Evolutionary conservation across 2,329 filamentous ascomycete genomes (phyloP), one percentile per base, ranked within the genome.

Genomic region (Trichoderma atroviride): DNA sequence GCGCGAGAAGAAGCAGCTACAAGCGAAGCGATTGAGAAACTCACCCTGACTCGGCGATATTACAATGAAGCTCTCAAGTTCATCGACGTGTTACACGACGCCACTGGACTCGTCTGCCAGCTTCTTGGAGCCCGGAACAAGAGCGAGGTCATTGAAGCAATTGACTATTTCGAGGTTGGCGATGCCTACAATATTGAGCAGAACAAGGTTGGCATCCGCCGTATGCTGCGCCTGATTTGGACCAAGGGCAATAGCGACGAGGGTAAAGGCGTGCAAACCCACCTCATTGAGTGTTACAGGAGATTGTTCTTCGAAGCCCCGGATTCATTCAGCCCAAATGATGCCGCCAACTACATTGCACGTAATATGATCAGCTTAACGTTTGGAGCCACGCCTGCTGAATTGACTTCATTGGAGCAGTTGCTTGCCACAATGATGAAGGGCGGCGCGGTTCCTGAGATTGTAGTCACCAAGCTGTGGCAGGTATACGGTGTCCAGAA

Each of bases 241-340:
- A 99, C 96, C 72, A 99, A 99, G 82, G 95, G 96, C 74, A 99
- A 98, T 81, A 98, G 94, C 75, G 96, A 99, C 76, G 96, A 99
- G 84, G 96, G 96, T 75, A 99, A 98, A 82, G 96, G 96, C 68
- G 94, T 99, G 2, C 96, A 99, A 78, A 92, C 92, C 2, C 96
- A 99, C 80, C 86, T 99, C 35, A 97, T 99, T 73, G 96, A 99
- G 74, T 97, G 93, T 79, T 99, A 99, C 83, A 96, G 92, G 77
- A 90, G 93, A 24, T 87, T 99, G 0, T 99, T 98, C 81, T 99
- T 99, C 75, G 93, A 97, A 76, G 94, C 96, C 0, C 96, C 96
- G 0, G 93, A 94, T 70, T 90, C 90, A 5, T 97, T 97, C 81
- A 93, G 87, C 70, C 84, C 89, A 35, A 97, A 97, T 74, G 94